Evolutionary conservation across 306 rosid genomes (phyloP).

Genomic region (Acacia crassicarpa): DNA sequence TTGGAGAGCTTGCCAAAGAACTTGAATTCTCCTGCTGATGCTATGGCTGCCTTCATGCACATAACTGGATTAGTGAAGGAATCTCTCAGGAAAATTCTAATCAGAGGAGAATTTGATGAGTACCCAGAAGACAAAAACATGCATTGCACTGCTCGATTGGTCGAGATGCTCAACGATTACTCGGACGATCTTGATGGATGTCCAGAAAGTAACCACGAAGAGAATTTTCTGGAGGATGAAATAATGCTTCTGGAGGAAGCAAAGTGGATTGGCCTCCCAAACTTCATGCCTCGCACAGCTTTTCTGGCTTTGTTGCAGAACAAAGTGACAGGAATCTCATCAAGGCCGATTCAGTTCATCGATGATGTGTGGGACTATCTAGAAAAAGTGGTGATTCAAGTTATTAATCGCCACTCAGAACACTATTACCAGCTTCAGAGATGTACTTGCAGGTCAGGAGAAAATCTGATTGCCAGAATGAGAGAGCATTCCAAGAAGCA

Average conservation of each 20-base stretch:
- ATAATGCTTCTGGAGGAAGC: not conserved
- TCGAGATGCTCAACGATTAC: not conserved
- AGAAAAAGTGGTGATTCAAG: not conserved
- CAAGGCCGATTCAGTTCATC: not conserved
- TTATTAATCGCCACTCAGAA: not conserved
- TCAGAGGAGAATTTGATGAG: slow-evolving; percentile 36
- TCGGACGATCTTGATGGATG: not conserved
- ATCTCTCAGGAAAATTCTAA: slow-evolving; percentile 44
- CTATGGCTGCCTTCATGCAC: slow-evolving; percentile 44
- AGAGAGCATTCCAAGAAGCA: slow-evolving; percentile 28
- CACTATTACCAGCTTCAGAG: not conserved
- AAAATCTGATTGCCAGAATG: not conserved
- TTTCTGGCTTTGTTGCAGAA: not conserved
- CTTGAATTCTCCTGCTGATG: slow-evolving; percentile 39
- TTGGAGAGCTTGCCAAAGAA: slow-evolving; percentile 34
- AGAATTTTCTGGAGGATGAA: not conserved
- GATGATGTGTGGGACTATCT: not conserved
- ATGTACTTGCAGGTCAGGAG: not conserved
- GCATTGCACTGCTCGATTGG: not conserved
- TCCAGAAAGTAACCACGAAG: not conserved
- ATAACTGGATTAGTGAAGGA: slow-evolving; percentile 39
- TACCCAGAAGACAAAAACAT: not conserved
- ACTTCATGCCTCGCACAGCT: not conserved
- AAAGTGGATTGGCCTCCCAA: not conserved
- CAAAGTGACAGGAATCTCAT: not conserved